These are phyloP conservation scores for Neurospora sp. DNA, from an alignment of 495 filamentous ascomycete species.

Conservation along the genomic window DNA sequence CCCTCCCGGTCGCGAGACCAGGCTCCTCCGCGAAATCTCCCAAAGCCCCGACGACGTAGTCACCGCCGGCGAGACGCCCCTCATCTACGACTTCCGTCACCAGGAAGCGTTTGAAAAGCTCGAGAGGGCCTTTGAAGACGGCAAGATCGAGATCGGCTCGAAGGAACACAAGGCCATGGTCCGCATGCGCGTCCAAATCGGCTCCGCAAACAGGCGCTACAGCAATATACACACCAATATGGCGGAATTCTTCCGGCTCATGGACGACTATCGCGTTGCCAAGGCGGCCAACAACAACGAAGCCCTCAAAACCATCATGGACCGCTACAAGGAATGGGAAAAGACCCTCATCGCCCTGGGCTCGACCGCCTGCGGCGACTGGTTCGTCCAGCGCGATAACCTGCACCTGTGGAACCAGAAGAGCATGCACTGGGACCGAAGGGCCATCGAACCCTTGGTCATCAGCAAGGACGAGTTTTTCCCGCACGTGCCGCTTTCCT, in stretches of 20 bases:
- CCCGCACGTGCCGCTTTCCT: conserved; percentile 29
- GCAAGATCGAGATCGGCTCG: conserved; percentile 14
- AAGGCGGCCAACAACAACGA: background rate
- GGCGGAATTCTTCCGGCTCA: conserved; percentile 6
- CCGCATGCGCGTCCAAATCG: conserved; percentile 17
- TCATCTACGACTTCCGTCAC: conserved; percentile 20
- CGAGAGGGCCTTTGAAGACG: conserved; percentile 12
- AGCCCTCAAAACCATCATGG: background rate
- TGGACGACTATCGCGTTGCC: background rate
- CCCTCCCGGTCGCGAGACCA: conserved; percentile 20
- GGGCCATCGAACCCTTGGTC: conserved; percentile 39
- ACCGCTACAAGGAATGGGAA: conserved; percentile 5
- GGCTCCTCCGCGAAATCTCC: conserved; percentile 17
- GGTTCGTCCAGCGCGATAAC: conserved; percentile 35
- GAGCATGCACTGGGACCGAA: conserved; percentile 52
- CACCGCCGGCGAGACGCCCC: conserved; percentile 8
- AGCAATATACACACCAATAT: conserved; percentile 16
- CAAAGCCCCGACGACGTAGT: conserved; percentile 1
- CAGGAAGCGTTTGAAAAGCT: conserved; percentile 22
- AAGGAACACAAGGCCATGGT: conserved; percentile 8
- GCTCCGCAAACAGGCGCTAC: conserved; percentile 10
- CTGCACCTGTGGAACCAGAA: conserved; percentile 28
- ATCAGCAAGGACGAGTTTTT: conserved; percentile 46
- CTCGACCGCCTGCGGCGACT: conserved; percentile 10
- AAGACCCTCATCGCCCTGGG: conserved; percentile 2